Conservation (phyloP, 202 grass and related monocot genomes). For the Alloteropsis angusta region DNA sequence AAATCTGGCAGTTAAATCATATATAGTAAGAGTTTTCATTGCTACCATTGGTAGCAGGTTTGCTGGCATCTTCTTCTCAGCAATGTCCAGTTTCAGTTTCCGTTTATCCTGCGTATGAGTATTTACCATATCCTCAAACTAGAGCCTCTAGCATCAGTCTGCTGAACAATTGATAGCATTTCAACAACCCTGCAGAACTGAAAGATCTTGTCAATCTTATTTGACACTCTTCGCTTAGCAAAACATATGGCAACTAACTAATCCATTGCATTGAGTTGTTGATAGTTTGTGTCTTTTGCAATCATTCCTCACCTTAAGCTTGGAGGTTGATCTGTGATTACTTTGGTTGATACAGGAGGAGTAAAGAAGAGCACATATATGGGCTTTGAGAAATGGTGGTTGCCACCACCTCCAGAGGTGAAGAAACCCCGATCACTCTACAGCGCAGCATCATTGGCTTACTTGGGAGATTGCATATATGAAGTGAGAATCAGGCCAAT, state of each 20-base stretch:
- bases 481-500: constrained; percentile 40
- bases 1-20: background rate
- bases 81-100: background rate
- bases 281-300: background rate
- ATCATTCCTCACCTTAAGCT: background rate
- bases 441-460: constrained; percentile 63
- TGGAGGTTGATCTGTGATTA: background rate
- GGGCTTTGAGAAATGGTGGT: constrained; percentile 88
- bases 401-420: constrained; percentile 60
- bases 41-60: background rate
- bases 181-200: background rate
- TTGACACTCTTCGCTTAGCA: background rate
- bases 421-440: constrained; percentile 85
- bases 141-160: background rate
- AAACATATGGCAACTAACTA: background rate
- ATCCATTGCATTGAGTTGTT: background rate
- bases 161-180: background rate
- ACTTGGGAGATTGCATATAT: constrained; percentile 98
- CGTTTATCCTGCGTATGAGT: background rate
- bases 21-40: background rate
- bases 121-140: background rate
- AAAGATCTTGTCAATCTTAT: background rate
- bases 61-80: background rate
- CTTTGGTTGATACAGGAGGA: constrained; percentile 10
- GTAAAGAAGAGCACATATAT: constrained; percentile 59